Base-by-base conservation (phyloP, 148 eudicot genomes). In the Silene latifolia region DNA sequence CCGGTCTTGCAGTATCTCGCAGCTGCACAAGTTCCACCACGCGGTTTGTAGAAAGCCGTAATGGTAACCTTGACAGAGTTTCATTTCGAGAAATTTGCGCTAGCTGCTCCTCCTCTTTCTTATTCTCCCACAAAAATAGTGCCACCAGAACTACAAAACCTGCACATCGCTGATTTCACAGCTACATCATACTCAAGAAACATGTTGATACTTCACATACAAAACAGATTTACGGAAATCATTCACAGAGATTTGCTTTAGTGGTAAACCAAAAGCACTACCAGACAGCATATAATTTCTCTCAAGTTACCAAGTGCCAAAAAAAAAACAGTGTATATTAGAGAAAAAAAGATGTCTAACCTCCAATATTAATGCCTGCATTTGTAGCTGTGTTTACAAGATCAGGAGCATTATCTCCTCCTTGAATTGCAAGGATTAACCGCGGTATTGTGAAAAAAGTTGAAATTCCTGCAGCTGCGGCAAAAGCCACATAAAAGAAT, bases 381-480 rank as follows among this genome's bases (percentile, higher is more conserved):
- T 92, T 96, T 83, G 76, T 85, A 68, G 93, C 86, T 56, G 97
- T 96, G 63, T 74, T 85, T 85, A 72, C 80, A 54, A 96, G 77
- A 84, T 88, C 86, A 73, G 99, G 98, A 76, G 98, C 98, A 66
- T 74, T 90, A 8, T 95, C 93, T 23, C 97, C 95, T 12, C 99
- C 98, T 68, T 84, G 68, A 69, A 96, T 74, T 60, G 97, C 97
- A 81, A 77, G 86, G 63, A 92, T 25, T 70, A 96, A 82, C 83
- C 88, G 88, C 7, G 99, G 99, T 65, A 90, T 47, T 19, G 97
- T 90, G 59, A 96, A 87, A 68, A 96, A 86, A 73, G 87, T 82
- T 5, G 99, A 77, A 69, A 96, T 92, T 77, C 98, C 99, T 0
- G 99, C 99, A 85, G 99, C 99, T 59, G 98, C 94, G 74, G 93